Evolutionary conservation across 1,284 basidiomycete genomes (phyloP), one percentile per base, ranked within the genome.

Genomic region (Gymnopus androsaceus): DNA sequence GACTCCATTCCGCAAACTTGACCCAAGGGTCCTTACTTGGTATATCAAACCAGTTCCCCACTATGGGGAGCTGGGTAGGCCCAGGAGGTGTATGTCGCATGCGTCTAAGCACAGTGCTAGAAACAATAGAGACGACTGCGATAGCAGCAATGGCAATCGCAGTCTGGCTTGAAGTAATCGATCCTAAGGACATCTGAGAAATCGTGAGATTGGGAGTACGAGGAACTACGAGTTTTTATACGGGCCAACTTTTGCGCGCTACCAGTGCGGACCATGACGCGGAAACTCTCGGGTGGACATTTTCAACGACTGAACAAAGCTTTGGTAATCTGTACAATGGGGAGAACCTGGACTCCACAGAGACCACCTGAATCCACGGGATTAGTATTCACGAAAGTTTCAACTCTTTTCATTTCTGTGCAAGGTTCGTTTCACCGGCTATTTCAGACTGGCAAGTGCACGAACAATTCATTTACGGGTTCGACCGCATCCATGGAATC

Each of bases 11-110:
- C 40, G 59, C 48, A 47, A 61, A 65, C 3, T 55, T 55, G 15
- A 58, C 40, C 61, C 62, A 65, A 25, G 56, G 64, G 31, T 62
- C 57, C 3, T 57, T 37, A 17, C 41, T 33, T 27, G 64, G 64
- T 11, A 63, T 17, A 46, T 55, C 54, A 38, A 62, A 52, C 37
- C 57, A 55, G 52, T 65, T 65, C 12, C 64, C 64, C 11, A 65
- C 34, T n/a, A 65, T 21, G 15, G 64, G 64, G 12, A 58, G 47
- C 38, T 28, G 23, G 33, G 47, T 14, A 37, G 64, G 49, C 57
- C 64, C 38, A 38, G 65, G 55, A 25, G 57, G 57, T 14, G 50
- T 41, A 33, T 50, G 25, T 41, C 38, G 49, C 15, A 11, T 34
- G 21, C 17, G 40, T 38, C 33, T 50, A 9, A 23, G 8, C 25